These are phyloP conservation scores for Larix kaempferi DNA, from an alignment of 75 land plant genomes.

Conservation along the genomic window DNA sequence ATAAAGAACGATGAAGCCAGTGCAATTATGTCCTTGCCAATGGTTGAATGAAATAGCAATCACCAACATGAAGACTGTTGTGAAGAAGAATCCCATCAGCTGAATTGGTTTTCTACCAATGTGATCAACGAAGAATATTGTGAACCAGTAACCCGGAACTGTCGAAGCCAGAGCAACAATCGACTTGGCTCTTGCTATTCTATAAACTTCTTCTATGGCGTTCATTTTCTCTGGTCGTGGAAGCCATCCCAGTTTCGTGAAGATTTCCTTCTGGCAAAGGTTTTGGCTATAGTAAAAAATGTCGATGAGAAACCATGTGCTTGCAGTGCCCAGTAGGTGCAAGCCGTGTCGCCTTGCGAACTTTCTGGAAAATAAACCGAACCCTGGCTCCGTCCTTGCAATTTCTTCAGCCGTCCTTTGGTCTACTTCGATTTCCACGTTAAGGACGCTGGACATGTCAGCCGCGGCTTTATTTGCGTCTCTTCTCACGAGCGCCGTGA, in stretches of 20 bases:
- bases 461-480: slow-evolving; percentile 36
- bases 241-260: slow-evolving; percentile 44
- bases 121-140: slow-evolving; percentile 22
- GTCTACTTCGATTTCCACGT: slow-evolving; percentile 20
- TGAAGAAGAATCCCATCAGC: slow-evolving; percentile 26
- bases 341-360: slow-evolving; percentile 37
- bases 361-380: slow-evolving; percentile 25
- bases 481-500: slow-evolving; percentile 44
- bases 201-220: background rate
- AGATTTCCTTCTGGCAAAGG: slow-evolving; percentile 51
- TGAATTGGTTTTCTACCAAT: slow-evolving; percentile 27
- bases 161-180: slow-evolving; percentile 33
- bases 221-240: background rate
- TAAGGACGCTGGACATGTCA: slow-evolving; percentile 40
- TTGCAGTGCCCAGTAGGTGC: slow-evolving; percentile 29
- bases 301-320: slow-evolving; percentile 51
- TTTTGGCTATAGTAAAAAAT: slow-evolving; percentile 39
- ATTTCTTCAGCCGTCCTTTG: slow-evolving; percentile 23
- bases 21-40: slow-evolving; percentile 6
- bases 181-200: slow-evolving; percentile 23
- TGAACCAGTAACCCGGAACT: slow-evolving; percentile 45
- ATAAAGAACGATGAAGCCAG: slow-evolving; percentile 25
- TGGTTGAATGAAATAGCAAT: slow-evolving; percentile 27
- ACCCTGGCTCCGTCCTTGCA: background rate
- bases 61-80: slow-evolving; percentile 23